Evolutionary conservation across 352 stramenopile species (phyloP).

Genomic region (Halophytophthora batemanensis): DNA sequence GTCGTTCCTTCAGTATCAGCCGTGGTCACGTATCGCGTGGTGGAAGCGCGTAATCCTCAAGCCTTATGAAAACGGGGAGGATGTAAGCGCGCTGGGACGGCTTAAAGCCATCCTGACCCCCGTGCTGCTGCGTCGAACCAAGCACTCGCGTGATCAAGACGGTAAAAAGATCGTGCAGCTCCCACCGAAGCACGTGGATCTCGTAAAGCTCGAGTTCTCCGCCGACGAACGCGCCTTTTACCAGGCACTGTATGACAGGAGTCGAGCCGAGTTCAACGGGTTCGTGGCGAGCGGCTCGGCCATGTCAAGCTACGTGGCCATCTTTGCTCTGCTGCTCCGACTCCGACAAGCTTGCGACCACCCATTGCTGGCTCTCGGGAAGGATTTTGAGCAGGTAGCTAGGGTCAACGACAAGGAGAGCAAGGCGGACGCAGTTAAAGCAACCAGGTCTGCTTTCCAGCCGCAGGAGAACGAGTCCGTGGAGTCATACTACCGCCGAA

Average conservation of each 20-base stretch:
- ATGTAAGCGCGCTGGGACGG: constrained; percentile 46
- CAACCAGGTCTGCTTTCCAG: constrained; percentile 33
- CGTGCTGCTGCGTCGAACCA: constrained; percentile 86
- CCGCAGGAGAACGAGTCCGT: constrained; percentile 46
- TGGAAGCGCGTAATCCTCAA: constrained; percentile 82
- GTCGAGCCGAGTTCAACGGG: constrained; percentile 86
- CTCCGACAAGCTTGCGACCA: constrained; percentile 90
- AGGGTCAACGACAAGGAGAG: constrained; percentile 6
- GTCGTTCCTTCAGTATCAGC: constrained; percentile 81
- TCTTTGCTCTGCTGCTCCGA: constrained; percentile 85
- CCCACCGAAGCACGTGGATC: constrained; percentile 64
- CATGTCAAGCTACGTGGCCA: constrained; percentile 83
- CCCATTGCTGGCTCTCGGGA: constrained; percentile 79
- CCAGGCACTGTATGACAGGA: constrained; percentile 79
- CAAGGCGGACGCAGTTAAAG: background rate
- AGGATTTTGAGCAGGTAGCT: constrained; percentile 49
- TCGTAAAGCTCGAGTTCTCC: constrained; percentile 72
- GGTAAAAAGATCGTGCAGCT: constrained; percentile 71
- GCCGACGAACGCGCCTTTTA: constrained; percentile 83
- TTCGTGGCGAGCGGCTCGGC: constrained; percentile 76
- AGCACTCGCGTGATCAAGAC: constrained; percentile 60
- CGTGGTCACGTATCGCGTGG: constrained; percentile 78
- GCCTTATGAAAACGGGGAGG: constrained; percentile 74
- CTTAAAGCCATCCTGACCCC: constrained; percentile 70
- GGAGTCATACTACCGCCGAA: constrained; percentile 60